A percentile compares a stretch with the other conserved stretches of the same genome.
These are phyloP conservation scores for Penicillium rolfsii DNA, from an alignment of 2,329 filamentous ascomycete species.

Conservation along the genomic window DNA sequence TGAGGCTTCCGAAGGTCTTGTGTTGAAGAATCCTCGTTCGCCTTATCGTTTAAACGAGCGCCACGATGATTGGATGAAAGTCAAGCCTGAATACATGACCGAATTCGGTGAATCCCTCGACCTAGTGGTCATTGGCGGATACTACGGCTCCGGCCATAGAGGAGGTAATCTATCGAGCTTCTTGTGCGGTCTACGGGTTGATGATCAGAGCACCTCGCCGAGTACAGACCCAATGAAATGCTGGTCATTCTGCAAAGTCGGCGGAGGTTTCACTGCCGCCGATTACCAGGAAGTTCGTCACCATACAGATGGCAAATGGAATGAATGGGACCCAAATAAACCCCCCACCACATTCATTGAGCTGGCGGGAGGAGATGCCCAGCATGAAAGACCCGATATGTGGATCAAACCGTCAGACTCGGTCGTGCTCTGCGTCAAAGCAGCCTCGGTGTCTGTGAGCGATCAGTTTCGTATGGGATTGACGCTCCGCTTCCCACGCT, in stretches of 20 bases:
- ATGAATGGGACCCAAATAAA: conserved; percentile 75
- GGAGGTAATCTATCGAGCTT: conserved; percentile 85
- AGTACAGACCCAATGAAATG: conserved; percentile 70
- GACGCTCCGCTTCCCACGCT: conserved; percentile 89
- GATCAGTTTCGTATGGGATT: conserved; percentile 76
- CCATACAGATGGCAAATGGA: conserved; percentile 89
- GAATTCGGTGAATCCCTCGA: conserved; percentile 94
- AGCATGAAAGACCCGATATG: conserved; percentile 80
- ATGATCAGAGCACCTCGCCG: conserved; percentile 65
- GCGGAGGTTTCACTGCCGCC: conserved; percentile 83
- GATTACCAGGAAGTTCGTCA: conserved; percentile 85
- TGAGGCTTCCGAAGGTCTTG: conserved; percentile 84
- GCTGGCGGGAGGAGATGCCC: conserved; percentile 74
- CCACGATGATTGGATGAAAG: conserved; percentile 97
- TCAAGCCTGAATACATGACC: conserved; percentile 98
- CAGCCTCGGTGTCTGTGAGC: conserved; percentile 73
- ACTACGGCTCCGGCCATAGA: conserved; percentile 84
- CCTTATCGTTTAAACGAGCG: conserved; percentile 85
- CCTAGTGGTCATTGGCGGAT: conserved; percentile 85
- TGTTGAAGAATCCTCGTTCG: conserved; percentile 90
- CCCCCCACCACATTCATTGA: conserved; percentile 80
- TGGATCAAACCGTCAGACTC: conserved; percentile 93
- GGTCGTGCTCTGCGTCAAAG: conserved; percentile 85
- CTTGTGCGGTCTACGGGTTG: conserved; percentile 81
- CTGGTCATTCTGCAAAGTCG: conserved; percentile 96